Evolutionary conservation across 768 basidiomycete species (phyloP).

Genomic region (Lactarius indigo): DNA sequence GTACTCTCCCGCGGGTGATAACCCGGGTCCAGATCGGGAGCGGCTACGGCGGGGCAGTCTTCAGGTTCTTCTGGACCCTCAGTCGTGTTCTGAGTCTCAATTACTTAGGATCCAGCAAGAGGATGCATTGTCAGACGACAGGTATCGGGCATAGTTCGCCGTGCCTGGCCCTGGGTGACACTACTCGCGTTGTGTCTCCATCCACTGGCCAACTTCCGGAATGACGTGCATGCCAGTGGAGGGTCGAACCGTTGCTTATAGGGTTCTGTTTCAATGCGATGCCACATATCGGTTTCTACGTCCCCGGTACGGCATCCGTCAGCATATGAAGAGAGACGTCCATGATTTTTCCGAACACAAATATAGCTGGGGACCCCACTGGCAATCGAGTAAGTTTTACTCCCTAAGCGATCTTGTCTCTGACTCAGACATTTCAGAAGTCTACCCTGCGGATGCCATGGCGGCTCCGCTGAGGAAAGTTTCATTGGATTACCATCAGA

Average conservation of each 20-base stretch:
- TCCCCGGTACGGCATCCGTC: not conserved
- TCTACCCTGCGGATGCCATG: not conserved
- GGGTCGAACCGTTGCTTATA: not conserved
- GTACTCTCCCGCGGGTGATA: too few relatives aligned
- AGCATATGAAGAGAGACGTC: not conserved
- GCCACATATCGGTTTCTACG: not conserved
- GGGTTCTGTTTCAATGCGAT: not conserved
- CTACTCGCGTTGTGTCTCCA: not conserved
- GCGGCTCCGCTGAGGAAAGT: conserved; percentile 8
- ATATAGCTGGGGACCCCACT: not conserved
- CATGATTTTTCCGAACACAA: not conserved
- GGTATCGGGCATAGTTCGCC: not conserved
- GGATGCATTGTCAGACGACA: too few relatives aligned
- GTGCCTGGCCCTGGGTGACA: not conserved
- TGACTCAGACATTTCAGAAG: not conserved
- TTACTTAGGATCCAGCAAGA: too few relatives aligned
- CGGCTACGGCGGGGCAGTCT: not conserved
- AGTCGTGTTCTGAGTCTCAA: not conserved
- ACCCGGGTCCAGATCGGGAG: not conserved
- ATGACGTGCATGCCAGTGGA: not conserved
- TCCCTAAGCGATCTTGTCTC: not conserved
- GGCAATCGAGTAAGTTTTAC: not conserved
- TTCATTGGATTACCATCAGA: not conserved
- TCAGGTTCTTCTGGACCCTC: not conserved
- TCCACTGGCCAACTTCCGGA: not conserved